phyloP scores from a whole-genome alignment of 2,329 filamentous ascomycete species.

The Ascosphaera pollenicola region DNA sequence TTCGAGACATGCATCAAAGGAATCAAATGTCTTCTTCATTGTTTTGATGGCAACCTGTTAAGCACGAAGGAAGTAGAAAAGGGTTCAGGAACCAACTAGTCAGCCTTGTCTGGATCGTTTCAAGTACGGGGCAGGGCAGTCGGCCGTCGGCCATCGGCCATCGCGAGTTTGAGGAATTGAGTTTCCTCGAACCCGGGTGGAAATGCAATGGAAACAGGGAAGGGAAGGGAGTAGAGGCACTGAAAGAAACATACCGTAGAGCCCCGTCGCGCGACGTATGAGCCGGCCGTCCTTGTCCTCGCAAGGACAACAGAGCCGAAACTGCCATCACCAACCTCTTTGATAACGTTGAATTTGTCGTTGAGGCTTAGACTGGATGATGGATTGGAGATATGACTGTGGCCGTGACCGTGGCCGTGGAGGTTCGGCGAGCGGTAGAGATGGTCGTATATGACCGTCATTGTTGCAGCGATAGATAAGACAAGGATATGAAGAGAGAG shows the following conservation, averaged over 20 bases:
- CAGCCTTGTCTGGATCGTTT: not conserved
- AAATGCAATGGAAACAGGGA: not conserved
- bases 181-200: not conserved
- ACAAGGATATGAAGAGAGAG: too few relatives aligned
- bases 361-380: slow-evolving; percentile 41
- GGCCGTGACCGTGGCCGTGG: slow-evolving; percentile 20
- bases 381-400: not conserved
- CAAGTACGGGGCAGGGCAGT: not conserved
- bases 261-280: slow-evolving; percentile 68
- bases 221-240: not conserved
- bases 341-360: slow-evolving; percentile 89
- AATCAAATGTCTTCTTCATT: slow-evolving; percentile 99
- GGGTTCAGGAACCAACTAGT: not conserved
- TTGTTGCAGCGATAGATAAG: too few relatives aligned
- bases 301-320: slow-evolving; percentile 91
- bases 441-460: slow-evolving; percentile 58
- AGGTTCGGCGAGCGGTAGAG: slow-evolving; percentile 39
- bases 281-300: slow-evolving; percentile 73
- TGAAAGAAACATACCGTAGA: slow-evolving; percentile 49
- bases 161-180: slow-evolving; percentile 2
- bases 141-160: slow-evolving; percentile 3
- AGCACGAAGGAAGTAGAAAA: slow-evolving; percentile 6
- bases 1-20: slow-evolving; percentile 72
- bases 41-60: slow-evolving; percentile 90
- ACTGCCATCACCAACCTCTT: slow-evolving; percentile 96